Evolutionary conservation across 1,284 basidiomycete genomes (phyloP), one percentile per base, ranked within the genome.

Genomic region (Golubevia pallescens): DNA sequence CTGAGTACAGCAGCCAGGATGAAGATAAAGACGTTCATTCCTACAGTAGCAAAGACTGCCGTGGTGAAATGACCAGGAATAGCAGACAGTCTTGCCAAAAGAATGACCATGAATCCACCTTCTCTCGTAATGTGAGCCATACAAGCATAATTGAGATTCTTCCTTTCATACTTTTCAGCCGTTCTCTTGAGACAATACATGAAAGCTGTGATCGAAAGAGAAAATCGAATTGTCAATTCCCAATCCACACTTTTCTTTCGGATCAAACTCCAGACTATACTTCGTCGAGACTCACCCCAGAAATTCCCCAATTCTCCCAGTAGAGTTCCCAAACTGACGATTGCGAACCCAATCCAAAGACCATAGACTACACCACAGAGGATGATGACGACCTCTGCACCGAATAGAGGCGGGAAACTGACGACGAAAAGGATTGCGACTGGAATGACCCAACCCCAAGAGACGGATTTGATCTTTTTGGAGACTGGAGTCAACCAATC

Each of bases 351-450:
- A 54, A 80, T 76, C 80, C 80, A 82, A 19, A 82, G 65, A 4
- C 91, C 91, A 90, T 90, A 92, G 0, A 92, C 91, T n/a, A 93
- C 84, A n/a, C 92, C 92, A 75, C 90, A 91, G 7, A 93, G 86
- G 51, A 93, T 88, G 5, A 89, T 90, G 24, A 93, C 89, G 69
- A 93, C 91, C 86, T 93, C 92, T 71, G 92, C 91, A 3, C 92
- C 92, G 71, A 92, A 92, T 10, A 92, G 87, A 13, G 63, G 68
- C 3, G 77, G 67, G 61, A 74, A 73, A 0, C 91, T 92, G 51
- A 93, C 90, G 71, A 93, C 87, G 78, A 93, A 92, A 24, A 93
- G 87, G 60, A 93, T 88, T 56, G 86, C 92, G 58, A 95, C 93
- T 1, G 94, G 93, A 55, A 96, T 93, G 16, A 92, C 85, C 91